Evolutionary conservation across 2,329 filamentous ascomycete genomes (phyloP), one percentile per base, ranked within the genome.

Genomic region (Pyricularia sp.): DNA sequence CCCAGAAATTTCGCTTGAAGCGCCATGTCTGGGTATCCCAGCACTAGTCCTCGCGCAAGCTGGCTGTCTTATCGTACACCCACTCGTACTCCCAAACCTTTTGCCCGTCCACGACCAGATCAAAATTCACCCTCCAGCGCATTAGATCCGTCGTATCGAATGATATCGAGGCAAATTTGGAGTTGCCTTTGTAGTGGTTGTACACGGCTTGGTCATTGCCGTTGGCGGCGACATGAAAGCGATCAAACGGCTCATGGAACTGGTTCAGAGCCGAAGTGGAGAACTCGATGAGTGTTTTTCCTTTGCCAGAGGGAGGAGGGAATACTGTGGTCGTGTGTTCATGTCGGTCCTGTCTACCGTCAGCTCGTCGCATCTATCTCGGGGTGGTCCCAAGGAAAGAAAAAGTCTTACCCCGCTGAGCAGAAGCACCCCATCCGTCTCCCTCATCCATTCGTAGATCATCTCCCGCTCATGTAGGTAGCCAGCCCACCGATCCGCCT

Each of bases 361-460:
- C 5, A 30, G 61, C 28, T 30, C 14, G 2, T 4, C 20, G 28
- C 20, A 23, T 6, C 42, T 5, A 9, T 42, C 3, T 10, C 12
- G 20, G 25, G 2, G 28, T 10, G 64, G 11, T 42, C 20, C 5
- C 14, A 20, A 3, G 1, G 95, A 11, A 98, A 83, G 14, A 1
- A n/a, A n/a, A 50, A 50, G 11, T n/a, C 98, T 83, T 3, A 97
- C 85, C 7, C 98, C 89, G 28, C 94, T 92, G 9, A 91, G 82
- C 6, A 92, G 91, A 5, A 87, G 86, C 1, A 67, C 58, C 4
- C 86, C 82, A 20, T 92, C 90, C 0, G 91, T 89, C 71, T 92
- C 89, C 93, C 95, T 98, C 87, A 97, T 97, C 1, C 92, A 91
- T 77, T 97, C 91, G 17, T 98, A 88, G 30, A 98, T 86, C 68